Evolutionary conservation across 148 eudicot species (phyloP), one percentile per base, ranked within the genome.

Genomic region (Beta vulgaris): DNA sequence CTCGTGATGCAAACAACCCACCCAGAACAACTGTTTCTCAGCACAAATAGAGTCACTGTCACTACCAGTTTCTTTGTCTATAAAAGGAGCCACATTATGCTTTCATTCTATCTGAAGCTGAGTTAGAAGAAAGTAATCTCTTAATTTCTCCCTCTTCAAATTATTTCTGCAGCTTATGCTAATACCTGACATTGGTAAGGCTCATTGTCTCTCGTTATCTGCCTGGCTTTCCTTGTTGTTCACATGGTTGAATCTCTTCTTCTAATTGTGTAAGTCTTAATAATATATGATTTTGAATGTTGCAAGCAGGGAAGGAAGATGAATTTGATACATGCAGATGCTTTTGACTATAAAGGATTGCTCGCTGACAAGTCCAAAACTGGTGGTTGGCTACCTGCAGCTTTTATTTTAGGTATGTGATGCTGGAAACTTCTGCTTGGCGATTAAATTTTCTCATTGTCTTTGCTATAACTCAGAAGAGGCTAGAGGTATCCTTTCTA

Each of bases 351-450:
- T 79, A 82, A 87, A 73, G 96, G 93, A 4, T 66, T 54, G 65
- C 93, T 93, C 18, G 93, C 90, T 46, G 87, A 89, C 42, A 84
- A 84, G 83, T 61, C 90, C 14, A 89, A 81, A 77, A 91, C 96
- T 46, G 96, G 96, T 58, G 91, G 96, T 65, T 89, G 96, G 93
- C 61, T 86, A 13, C 82, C 90, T 48, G 93, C 96, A 25, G 86
- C 90, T 26, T 85, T 86, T n/a, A 81, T 89, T 44, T 73, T 91
- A 72, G 93, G 96, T 88, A 70, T 10, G 34, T 19, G 23, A 68
- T 68, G 55, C 67, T 75, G 7, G 34, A 11, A 34, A 34, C 34
- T 53, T 34, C 4, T 37, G 12, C 37, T 37, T 53, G 36, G 0
- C 18, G 25, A 34, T 42, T 1, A 73, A 28, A 6, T 42, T 55